A percentile compares a stretch with the other conserved stretches of the same genome.
These are phyloP conservation scores for Discostella stelligeroides DNA, from an alignment of 108 stramenopile species.

Conservation along the genomic window DNA sequence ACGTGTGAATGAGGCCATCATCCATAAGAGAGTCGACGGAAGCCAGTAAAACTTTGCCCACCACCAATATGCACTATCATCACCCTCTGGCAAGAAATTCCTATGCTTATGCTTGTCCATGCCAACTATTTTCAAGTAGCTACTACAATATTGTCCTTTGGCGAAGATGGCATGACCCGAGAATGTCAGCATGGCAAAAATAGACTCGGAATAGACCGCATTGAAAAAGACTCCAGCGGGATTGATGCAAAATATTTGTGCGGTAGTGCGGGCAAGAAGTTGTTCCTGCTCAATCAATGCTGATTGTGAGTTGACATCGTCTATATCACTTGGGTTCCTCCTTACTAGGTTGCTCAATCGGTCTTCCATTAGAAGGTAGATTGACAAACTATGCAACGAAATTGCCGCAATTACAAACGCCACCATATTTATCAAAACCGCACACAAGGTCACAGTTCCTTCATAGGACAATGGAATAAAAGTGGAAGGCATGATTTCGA, in stretches of 20 bases:
- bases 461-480: conserved; percentile 76
- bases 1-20: conserved; percentile 69
- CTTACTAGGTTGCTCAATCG: neutral
- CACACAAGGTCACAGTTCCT: conserved; percentile 51
- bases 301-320: conserved; percentile 12
- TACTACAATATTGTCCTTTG: conserved; percentile 25
- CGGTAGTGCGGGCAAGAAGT: conserved; percentile 35
- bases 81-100: neutral
- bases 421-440: conserved; percentile 59
- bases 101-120: neutral
- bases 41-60: conserved; percentile 26
- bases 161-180: conserved; percentile 52
- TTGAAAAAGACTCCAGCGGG: conserved; percentile 87
- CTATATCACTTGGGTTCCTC: neutral
- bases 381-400: conserved; percentile 63
- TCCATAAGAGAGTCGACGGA: conserved; percentile 52
- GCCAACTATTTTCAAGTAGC: conserved; percentile 3
- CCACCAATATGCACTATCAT: conserved; percentile 1
- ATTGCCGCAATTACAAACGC: conserved; percentile 65
- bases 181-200: conserved; percentile 72
- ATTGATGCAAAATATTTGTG: conserved; percentile 65
- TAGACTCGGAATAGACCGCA: conserved; percentile 80
- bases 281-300: neutral
- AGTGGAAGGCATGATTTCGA: conserved; percentile 32
- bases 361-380: conserved; percentile 14